A percentile compares a stretch with the other conserved stretches of the same genome.
Evolutionary conservation across 768 basidiomycete species (phyloP).

Genomic region (Tubosaeta sp.): DNA sequence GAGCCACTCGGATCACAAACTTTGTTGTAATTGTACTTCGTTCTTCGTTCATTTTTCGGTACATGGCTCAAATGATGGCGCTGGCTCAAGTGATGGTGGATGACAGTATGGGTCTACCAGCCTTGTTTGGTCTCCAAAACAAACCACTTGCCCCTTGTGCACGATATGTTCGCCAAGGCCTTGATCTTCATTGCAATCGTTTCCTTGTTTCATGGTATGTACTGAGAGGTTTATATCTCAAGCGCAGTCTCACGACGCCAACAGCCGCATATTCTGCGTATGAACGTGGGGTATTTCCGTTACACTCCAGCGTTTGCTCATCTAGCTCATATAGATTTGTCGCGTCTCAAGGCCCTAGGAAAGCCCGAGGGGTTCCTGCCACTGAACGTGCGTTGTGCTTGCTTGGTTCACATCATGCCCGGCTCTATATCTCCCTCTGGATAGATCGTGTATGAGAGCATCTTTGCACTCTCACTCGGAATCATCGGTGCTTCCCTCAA

Average conservation of each 20-base stretch:
- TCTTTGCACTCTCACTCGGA: constrained; percentile 61
- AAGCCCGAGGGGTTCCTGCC: constrained; percentile 66
- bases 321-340: constrained; percentile 50
- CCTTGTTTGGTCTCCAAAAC: constrained; percentile 15
- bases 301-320: constrained; percentile 18
- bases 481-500: constrained; percentile 70
- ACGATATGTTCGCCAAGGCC: constrained; percentile 43
- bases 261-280: constrained; percentile 78
- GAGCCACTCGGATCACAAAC: no score
- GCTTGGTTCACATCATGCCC: background rate
- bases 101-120: no score
- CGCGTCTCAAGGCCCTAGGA: constrained; percentile 72
- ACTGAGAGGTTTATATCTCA: background rate
- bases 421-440: background rate
- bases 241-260: background rate
- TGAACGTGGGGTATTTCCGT: constrained; percentile 51
- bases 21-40: no score
- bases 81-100: no score
- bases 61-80: no score
- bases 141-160: background rate
- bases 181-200: constrained; percentile 45
- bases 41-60: no score
- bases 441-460: constrained; percentile 66
- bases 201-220: constrained; percentile 53
- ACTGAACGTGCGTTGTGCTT: constrained; percentile 44